phyloP scores from a whole-genome alignment of 768 basidiomycete species.

The Psilocybe cyanescens region DNA sequence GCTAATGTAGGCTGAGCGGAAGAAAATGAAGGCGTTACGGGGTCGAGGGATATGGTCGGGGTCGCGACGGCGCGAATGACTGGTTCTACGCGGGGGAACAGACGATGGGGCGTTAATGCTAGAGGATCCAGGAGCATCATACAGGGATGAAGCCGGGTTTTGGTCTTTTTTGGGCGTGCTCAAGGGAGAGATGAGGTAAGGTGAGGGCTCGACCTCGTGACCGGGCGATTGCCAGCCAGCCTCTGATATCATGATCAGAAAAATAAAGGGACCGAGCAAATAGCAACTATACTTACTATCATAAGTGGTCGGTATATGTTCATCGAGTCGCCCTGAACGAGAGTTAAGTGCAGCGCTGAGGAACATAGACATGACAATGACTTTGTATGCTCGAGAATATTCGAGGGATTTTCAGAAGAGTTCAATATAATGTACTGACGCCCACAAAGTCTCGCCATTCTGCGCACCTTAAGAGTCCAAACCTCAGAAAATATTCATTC shows the following conservation, averaged over 20 bases:
- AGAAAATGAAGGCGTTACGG: slow-evolving; percentile 42
- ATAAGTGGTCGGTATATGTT: slow-evolving; percentile 23
- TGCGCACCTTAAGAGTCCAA: background rate
- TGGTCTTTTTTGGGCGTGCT: no score
- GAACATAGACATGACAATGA: slow-evolving; percentile 29
- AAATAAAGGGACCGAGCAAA: background rate
- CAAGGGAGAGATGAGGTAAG: no score
- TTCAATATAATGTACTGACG: background rate
- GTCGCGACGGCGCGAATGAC: slow-evolving; percentile 15
- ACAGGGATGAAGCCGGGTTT: background rate
- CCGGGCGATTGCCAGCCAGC: slow-evolving; percentile 23
- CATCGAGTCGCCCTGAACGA: slow-evolving; percentile 26
- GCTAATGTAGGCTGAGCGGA: slow-evolving; percentile 32
- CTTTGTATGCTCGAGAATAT: slow-evolving; percentile 1
- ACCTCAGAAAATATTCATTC: no score
- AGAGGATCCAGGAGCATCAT: background rate
- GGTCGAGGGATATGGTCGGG: slow-evolving; percentile 35
- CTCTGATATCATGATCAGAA: slow-evolving; percentile 10
- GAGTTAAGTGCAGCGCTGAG: slow-evolving; percentile 25
- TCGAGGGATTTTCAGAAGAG: background rate
- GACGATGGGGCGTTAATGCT: slow-evolving; percentile 14
- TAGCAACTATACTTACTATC: slow-evolving; percentile 24
- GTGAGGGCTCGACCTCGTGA: background rate
- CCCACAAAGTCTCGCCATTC: no score
- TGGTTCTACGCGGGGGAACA: slow-evolving; percentile 5